Evolutionary conservation across 2,329 filamentous ascomycete genomes (phyloP), one percentile per base, ranked within the genome.

Genomic region (Cladorrhinum sp.): DNA sequence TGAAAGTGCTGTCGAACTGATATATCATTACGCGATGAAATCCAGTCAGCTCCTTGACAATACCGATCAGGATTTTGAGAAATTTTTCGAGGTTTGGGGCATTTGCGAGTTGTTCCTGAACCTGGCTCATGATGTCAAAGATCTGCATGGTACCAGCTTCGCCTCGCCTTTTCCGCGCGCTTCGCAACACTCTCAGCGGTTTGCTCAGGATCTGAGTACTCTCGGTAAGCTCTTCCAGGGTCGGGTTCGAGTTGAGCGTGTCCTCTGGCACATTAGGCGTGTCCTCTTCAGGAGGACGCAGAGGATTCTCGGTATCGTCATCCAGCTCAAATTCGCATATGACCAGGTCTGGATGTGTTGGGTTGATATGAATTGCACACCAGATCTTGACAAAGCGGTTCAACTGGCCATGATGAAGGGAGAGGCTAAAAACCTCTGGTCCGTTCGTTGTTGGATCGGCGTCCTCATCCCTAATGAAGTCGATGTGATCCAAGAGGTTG

Each of bases 11-110:
- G 72, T 96, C 92, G 65, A 96, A 96, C 72, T 96, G 91, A 69
- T 96, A 96, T 1, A 96, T 83, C 90, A 96, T 93, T 52, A 96
- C 91, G 12, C 92, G 89, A 70, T 96, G 92, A 65, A 96, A 96
- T 0, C 92, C 92, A 0, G 92, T 96, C 53, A 96, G 72, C 69
- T 96, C 92, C 70, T 96, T 96, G 32, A 96, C 85, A 7, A 96
- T 89, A 0, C 92, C 92, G 0, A 93, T 89, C 2, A 95, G 75
- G 5, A 93, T 87, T 68, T 95, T 93, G 38, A 96, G 77, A 61
- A 96, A 91, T 1, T 74, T 79, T 1, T 92, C 86, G 0, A 96
- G 77, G 62, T 82, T 87, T 0, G 85, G 79, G 1, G 92, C 90
- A 24, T 85, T 83, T 3, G 90, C 84, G 12, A 96, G 78, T 72